Base-by-base conservation (phyloP, 768 basidiomycete species). In the Pleurotus pulmonarius region DNA sequence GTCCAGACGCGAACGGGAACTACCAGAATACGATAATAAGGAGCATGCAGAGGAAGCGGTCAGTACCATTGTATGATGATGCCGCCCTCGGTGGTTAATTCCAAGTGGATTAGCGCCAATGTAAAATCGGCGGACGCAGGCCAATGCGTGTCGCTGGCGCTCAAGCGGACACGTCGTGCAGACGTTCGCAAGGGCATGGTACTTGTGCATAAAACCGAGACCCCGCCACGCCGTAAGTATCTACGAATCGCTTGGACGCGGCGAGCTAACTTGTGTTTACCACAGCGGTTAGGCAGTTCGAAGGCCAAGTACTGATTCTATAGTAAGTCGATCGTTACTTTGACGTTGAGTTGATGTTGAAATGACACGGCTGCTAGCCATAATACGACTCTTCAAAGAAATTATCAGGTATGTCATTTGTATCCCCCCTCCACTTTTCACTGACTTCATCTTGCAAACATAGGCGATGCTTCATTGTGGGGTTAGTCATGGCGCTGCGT, bases 111-210 rank as follows among this genome's bases (percentile, higher is more conserved):
- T 59, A 89, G 94, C 34, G 94, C 90, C 18, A 78, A 87, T 54
- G 93, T 99, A 2, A 77, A 77, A 13, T 79, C 80, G 12, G 97
- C 92, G 0, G 95, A 98, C 64, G 97, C 97, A 5, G 97, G 97
- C 2, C 97, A 99, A 72, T 92, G 91, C 49, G 94, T 99, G 16
- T 91, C 92, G 6, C 76, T 97, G 54, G 97, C 96, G 3, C 72
- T 99, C 25, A 99, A 98, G 75, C 82, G 92, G 45, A 87, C 97
- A 57, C 80, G 88, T 55, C 76, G 92, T 54, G 81, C 85, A 6
- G 83, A 86, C 18, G 85, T 98, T 7, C 77, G 96, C 58, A 98
- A 98, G 70, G 96, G 95, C 11, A 95, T 96, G 95, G 92, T 97
- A 2, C 74, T 98, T 44, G 86, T 94, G 0, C 84, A 85, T 56